Percentiles rank a stretch among this genome's conserved stretches.
These are phyloP conservation scores for Thraustochytrium striatum DNA, from an alignment of 352 stramenopile genomes.

Conservation along the genomic window DNA sequence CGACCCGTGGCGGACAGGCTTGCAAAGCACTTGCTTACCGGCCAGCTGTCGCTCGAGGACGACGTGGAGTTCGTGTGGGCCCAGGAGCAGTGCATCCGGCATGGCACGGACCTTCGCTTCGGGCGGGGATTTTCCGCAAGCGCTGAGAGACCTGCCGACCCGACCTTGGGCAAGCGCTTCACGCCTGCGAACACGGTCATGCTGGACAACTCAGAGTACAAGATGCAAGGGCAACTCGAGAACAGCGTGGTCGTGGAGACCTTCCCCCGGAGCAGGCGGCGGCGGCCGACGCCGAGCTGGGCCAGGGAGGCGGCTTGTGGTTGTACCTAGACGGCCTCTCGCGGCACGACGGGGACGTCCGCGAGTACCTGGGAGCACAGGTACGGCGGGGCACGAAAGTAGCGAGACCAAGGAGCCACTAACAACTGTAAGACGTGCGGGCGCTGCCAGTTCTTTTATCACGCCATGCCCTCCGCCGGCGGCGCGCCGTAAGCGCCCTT, in stretches of 20 bases:
- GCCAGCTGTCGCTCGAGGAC: background rate
- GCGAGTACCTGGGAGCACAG: no score
- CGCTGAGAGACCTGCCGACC: background rate
- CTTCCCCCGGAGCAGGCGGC: background rate
- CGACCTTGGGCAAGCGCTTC: background rate
- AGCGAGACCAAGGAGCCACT: no score
- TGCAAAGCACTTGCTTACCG: constrained; percentile 26
- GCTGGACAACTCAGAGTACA: constrained; percentile 4
- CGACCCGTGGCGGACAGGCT: background rate
- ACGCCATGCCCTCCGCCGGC: no score
- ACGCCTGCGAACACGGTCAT: constrained; percentile 20
- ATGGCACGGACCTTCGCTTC: background rate
- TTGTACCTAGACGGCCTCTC: background rate
- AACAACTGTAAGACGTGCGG: no score
- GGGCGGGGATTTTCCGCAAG: background rate
- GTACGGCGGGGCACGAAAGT: no score
- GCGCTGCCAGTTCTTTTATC: no score
- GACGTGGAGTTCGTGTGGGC: background rate
- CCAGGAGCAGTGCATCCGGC: constrained; percentile 6
- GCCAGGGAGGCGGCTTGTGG: constrained; percentile 12
- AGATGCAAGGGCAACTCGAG: background rate
- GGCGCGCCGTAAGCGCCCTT: no score
- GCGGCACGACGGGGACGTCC: constrained; percentile 15
- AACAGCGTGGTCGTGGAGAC: background rate
- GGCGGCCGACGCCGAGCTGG: background rate